phyloP scores from a whole-genome alignment of 2,329 filamentous ascomycete genomes.

The Coniella lustricola region DNA sequence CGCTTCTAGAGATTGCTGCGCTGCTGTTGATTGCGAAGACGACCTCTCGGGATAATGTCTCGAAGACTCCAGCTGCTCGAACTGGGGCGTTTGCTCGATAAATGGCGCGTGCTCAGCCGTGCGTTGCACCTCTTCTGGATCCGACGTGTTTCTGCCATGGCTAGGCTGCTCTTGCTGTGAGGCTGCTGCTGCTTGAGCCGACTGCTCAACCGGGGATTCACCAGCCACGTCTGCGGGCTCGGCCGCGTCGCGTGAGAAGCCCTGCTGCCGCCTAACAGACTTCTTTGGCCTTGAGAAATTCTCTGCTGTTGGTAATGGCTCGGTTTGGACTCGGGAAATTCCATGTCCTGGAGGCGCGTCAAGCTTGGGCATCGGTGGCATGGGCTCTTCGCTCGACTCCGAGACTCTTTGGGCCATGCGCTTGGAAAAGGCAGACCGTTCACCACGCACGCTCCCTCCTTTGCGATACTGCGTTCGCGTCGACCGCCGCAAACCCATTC shows the following conservation, averaged over 20 bases:
- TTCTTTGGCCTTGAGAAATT: constrained; percentile 57
- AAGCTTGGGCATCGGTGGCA: constrained; percentile 29
- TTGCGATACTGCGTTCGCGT: constrained; percentile 87
- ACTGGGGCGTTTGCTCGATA: constrained; percentile 50
- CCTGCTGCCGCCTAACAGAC: constrained; percentile 40
- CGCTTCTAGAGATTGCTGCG: constrained; percentile 36
- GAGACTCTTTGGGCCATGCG: constrained; percentile 55
- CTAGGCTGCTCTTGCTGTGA: constrained; percentile 15
- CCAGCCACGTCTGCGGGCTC: constrained; percentile 5
- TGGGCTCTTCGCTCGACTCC: constrained; percentile 52
- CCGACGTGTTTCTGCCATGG: constrained; percentile 28
- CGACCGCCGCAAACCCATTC: constrained; percentile 76
- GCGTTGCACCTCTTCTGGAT: constrained; percentile 40
- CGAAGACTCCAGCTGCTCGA: constrained; percentile 28
- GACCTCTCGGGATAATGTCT: constrained; percentile 45
- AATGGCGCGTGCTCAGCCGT: constrained; percentile 59
- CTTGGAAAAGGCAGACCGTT: constrained; percentile 68
- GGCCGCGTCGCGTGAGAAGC: constrained; percentile 39
- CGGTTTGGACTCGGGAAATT: constrained; percentile 61
- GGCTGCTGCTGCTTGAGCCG: background rate
- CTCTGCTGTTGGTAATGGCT: constrained; percentile 48
- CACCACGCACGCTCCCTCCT: constrained; percentile 74
- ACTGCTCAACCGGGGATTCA: constrained; percentile 6
- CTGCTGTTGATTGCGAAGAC: constrained; percentile 40
- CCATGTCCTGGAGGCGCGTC: constrained; percentile 43